phyloP scores from a whole-genome alignment of 305 asterid species.

The Fraxinus platypoda region DNA sequence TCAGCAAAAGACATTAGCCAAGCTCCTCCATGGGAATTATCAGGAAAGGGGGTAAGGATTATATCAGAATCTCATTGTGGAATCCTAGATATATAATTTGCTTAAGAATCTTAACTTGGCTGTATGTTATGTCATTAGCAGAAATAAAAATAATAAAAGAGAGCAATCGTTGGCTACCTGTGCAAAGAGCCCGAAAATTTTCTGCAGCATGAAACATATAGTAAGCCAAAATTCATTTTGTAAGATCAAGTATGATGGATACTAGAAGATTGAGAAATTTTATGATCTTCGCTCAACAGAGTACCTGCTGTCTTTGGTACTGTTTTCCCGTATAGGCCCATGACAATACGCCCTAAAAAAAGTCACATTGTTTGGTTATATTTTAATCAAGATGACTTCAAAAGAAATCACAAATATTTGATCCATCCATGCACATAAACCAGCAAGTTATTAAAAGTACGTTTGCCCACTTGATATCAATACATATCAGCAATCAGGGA shows the following conservation, averaged over 20 bases:
- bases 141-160: conserved; percentile 32
- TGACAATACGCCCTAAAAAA: conserved; percentile 74
- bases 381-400: conserved; percentile 6
- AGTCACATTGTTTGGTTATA: conserved; percentile 14
- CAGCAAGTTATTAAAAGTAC: background rate
- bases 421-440: background rate
- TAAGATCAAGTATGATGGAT: conserved; percentile 7
- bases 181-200: conserved; percentile 95
- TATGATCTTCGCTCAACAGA: conserved; percentile 9
- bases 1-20: background rate
- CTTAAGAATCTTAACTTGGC: conserved; percentile 18
- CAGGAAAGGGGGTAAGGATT: background rate
- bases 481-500: background rate
- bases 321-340: conserved; percentile 77
- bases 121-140: conserved; percentile 9
- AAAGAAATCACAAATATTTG: background rate
- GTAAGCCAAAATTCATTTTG: conserved; percentile 19
- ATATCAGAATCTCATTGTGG: background rate
- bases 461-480: background rate
- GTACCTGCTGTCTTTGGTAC: conserved; percentile 88
- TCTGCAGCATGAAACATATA: conserved; percentile 52
- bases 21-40: background rate
- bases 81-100: conserved; percentile 13
- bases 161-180: conserved; percentile 71
- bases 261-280: background rate